These are phyloP conservation scores for Paramecium pentaurelia DNA, from an alignment of 73 alveolate genomes.

Conservation along the genomic window DNA sequence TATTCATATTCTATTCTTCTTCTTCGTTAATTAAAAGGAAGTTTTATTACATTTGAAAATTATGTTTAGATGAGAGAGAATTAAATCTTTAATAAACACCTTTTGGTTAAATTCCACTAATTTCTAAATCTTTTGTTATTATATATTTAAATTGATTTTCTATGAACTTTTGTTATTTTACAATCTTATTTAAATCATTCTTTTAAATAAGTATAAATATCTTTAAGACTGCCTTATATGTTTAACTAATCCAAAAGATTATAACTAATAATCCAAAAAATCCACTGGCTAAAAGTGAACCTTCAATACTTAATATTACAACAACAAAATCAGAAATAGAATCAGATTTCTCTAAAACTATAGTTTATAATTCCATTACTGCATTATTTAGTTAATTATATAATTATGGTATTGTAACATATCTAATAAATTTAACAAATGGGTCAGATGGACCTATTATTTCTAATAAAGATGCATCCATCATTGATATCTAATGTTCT, in stretches of 20 bases:
- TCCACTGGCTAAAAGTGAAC: neutral
- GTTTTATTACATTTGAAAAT: constrained; percentile 14
- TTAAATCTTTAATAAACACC: neutral
- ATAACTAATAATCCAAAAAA: constrained; percentile 20
- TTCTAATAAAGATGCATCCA: neutral
- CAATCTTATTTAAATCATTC: constrained; percentile 22
- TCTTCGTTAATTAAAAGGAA: neutral
- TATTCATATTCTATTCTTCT: constrained; percentile 32
- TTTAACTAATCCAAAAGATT: constrained; percentile 33
- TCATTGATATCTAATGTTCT: neutral
- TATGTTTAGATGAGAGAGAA: neutral
- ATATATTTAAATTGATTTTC: constrained; percentile 9
- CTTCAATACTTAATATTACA: neutral
- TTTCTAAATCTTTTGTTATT: neutral
- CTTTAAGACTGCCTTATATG: constrained; percentile 23
- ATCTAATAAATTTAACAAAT: constrained; percentile 24
- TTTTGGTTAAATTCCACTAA: neutral
- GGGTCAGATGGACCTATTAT: neutral
- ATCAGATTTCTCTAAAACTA: neutral
- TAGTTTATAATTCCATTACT: neutral
- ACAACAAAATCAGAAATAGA: neutral
- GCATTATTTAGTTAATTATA: constrained; percentile 10
- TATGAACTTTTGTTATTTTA: neutral
- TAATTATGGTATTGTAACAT: neutral
- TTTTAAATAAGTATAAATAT: neutral